Base-by-base conservation (phyloP, 2,329 filamentous ascomycete species). In the Stachybotrys elegans region DNA sequence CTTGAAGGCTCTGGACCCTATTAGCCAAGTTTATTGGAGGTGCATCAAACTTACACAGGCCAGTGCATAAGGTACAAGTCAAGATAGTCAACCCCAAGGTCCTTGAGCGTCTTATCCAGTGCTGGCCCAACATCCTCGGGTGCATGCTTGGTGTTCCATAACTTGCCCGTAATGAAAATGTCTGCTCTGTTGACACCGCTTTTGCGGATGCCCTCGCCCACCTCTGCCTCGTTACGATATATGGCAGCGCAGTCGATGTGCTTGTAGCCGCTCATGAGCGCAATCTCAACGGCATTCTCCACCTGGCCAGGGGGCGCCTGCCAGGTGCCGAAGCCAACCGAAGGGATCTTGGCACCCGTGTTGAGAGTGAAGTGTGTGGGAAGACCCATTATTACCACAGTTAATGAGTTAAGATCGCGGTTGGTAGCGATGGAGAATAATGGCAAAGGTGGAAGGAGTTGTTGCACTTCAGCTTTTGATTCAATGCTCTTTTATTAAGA, bases 241-340 rank as follows among this genome's bases (percentile, higher is more conserved):
- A 64, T 59, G 17, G 66, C 64, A 9, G 74, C 72, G 17, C 66
- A 66, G 54, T 76, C 73, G 40, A 71, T 63, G 46, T 70, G 68
- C 19, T 62, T 57, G 48, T 69, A 72, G 31, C 68, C 69, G 21
- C 54, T 54, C 20, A 57, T 58, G 25, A 73, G 59, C 50, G 76
- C 75, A 20, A 60, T 56, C n/a, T 46, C 71, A 11, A 54, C 49
- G 9, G 51, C 50, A 35, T 71, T 49, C 22, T 51, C 69, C 25
- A 75, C 72, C 48, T 75, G 68, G 44, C 69, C 59, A 40, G 58
- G 66, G 9, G 46, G 44, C 16, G 50, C 48, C 17, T 89, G 83
- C 84, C 84, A 89, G 43, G 85, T 90, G 45, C 85, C 85, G 37
- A 89, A 73, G 49, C 84, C 84, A 50, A 89, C 66, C 51, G 81